Evolutionary conservation across 768 basidiomycete species (phyloP).

Genomic region (Tricholoma furcatifolium): DNA sequence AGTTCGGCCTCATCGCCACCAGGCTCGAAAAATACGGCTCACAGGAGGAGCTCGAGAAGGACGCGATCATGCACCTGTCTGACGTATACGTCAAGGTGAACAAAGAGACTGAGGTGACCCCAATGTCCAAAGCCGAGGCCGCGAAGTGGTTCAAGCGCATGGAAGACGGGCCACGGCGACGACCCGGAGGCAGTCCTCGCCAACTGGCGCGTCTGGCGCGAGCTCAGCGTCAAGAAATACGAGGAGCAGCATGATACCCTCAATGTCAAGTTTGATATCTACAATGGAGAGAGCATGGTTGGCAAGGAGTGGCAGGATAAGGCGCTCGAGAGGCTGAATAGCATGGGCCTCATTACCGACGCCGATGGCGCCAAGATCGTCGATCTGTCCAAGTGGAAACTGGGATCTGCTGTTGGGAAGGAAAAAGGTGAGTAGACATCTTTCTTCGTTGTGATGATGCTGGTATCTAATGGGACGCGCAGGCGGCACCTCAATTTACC

Average conservation of each 20-base stretch:
- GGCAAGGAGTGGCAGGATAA: conserved; percentile 70
- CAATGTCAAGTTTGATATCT: conserved; percentile 90
- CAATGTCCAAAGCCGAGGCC: conserved; percentile 69
- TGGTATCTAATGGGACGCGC: conserved; percentile 1
- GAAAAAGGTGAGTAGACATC: conserved; percentile 62
- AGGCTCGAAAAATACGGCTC: conserved; percentile 94
- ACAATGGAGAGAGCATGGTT: conserved; percentile 87
- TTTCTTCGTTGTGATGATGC: not conserved
- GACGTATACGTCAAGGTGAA: conserved; percentile 95
- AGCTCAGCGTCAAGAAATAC: conserved; percentile 88
- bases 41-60: conserved; percentile 74
- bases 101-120: conserved; percentile 78
- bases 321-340: conserved; percentile 65
- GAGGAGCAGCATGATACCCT: conserved; percentile 82
- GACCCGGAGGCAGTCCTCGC: conserved; percentile 79
- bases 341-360: conserved; percentile 75
- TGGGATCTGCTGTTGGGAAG: conserved; percentile 86
- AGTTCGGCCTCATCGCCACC: conserved; percentile 89
- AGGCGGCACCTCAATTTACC: conserved; percentile 94
- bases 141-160: conserved; percentile 91
- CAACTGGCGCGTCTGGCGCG: conserved; percentile 93
- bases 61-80: conserved; percentile 94
- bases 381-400: conserved; percentile 86
- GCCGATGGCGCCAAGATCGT: conserved; percentile 81
- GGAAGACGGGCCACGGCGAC: conserved; percentile 93